Conservation (phyloP, 805 yeast species). For the Metschnikowia noctiluminum region DNA sequence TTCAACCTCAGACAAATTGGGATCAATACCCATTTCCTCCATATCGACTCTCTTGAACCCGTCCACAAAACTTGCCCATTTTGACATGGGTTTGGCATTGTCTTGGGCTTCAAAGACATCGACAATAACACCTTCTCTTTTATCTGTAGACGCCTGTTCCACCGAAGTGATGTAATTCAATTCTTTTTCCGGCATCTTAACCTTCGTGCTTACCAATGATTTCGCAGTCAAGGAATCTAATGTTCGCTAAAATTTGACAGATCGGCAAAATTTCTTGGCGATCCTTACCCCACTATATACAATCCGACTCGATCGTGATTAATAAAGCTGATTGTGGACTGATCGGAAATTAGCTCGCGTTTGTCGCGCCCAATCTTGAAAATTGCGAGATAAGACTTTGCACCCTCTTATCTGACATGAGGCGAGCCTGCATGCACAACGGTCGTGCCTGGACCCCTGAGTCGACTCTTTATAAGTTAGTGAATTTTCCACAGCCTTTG, state of each 20-base stretch:
- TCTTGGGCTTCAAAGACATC: constrained; percentile 26
- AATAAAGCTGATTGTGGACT: no score
- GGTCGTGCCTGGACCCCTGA: neutral
- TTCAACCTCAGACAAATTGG: constrained; percentile 36
- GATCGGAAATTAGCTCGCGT: neutral
- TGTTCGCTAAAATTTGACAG: no score
- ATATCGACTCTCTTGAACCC: constrained; percentile 31
- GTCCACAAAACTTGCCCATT: constrained; percentile 25
- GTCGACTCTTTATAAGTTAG: neutral
- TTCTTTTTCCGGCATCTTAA: constrained; percentile 38
- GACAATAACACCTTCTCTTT: constrained; percentile 33
- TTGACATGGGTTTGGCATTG: constrained; percentile 10
- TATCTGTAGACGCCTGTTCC: constrained; percentile 33
- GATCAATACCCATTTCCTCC: constrained; percentile 43
- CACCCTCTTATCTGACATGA: neutral
- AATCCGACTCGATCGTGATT: neutral
- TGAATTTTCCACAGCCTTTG: neutral
- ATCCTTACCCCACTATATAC: neutral
- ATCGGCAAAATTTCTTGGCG: no score
- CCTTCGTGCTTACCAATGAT: neutral
- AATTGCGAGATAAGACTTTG: neutral
- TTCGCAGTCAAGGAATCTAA: no score
- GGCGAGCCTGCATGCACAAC: neutral
- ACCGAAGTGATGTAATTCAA: constrained; percentile 37
- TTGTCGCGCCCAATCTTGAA: neutral